Percentiles rank a stretch among this genome's conserved stretches.
Evolutionary conservation across 371 early-diverging fungal species (phyloP).

Genomic region (Ordospora pajunii): DNA sequence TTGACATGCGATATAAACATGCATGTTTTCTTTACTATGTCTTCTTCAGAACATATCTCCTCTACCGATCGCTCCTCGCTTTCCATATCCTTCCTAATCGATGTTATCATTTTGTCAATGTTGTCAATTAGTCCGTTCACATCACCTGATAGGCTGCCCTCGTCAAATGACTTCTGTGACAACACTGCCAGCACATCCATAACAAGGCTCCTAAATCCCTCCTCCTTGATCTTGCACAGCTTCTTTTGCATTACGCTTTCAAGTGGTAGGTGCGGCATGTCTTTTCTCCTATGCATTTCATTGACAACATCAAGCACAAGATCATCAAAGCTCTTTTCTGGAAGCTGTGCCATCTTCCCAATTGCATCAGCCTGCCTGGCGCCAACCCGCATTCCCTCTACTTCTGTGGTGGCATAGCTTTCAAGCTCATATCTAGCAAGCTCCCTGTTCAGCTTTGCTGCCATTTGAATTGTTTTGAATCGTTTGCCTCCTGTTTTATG

Average conservation of each 20-base stretch:
- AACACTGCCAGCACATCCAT: slow-evolving; percentile 55
- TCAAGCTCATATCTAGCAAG: slow-evolving; percentile 22
- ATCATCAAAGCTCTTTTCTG: slow-evolving; percentile 51
- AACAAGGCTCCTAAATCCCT: slow-evolving; percentile 57
- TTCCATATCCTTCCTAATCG: slow-evolving; percentile 11
- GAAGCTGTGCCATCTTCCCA: slow-evolving; percentile 50
- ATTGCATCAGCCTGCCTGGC: slow-evolving; percentile 51
- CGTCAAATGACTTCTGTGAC: slow-evolving; percentile 30
- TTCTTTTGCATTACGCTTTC: slow-evolving; percentile 44
- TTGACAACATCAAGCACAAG: slow-evolving; percentile 57
- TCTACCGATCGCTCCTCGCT: slow-evolving; percentile 5
- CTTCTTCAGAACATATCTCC: background rate
- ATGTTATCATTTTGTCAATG: slow-evolving; percentile 41
- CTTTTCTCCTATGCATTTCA: slow-evolving; percentile 53
- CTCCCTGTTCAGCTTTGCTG: background rate
- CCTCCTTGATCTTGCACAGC: slow-evolving; percentile 42
- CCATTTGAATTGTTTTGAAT: slow-evolving; percentile 7
- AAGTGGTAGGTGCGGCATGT: slow-evolving; percentile 5
- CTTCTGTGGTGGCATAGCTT: slow-evolving; percentile 7
- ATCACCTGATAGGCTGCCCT: slow-evolving; percentile 11
- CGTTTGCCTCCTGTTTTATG: background rate
- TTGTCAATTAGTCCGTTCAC: slow-evolving; percentile 39
- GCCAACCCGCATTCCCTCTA: background rate
- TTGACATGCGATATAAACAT: slow-evolving; percentile 20
- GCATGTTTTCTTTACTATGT: slow-evolving; percentile 3